Base-by-base conservation (phyloP, 305 asterid species). In the Salvia sclarea region DNA sequence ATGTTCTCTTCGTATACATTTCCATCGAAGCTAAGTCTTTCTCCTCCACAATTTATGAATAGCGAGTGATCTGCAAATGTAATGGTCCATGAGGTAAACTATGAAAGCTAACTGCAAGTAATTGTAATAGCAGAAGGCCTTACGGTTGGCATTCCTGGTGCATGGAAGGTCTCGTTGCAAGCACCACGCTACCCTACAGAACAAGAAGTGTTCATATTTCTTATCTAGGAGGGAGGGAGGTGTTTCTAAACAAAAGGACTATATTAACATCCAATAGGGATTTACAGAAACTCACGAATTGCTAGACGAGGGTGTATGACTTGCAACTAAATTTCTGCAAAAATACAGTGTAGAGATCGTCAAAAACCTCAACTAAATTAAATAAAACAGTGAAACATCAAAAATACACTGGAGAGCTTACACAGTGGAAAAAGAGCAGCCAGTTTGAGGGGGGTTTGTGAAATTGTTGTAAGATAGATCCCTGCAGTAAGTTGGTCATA, bases 401-500 rank as follows among this genome's bases (percentile, higher is more conserved):
- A n/a, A n/a, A n/a, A n/a, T n/a, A n/a, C n/a, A n/a, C n/a, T n/a
- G n/a, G n/a, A 65, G 30, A 25, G 44, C 95, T 82, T 87, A 93
- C 98, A 85, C 38, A 31, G 13, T 62, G 69, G 84, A 5, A 68
- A 76, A 38, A 35, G 72, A 78, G 77, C 98, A 88, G 75, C 76
- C 69, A 12, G 13, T 0, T 66, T 64, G 2, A 44, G 80, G 61
- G 68, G 83, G 22, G 35, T 22, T 60, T 8, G 88, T 87, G 73
- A 94, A 91, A 66, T 86, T 83, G 81, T 94, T 94, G 86, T 91
- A 82, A 2, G 98, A 91, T 66, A 94, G n/a, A 84, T 94, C 98
- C 10, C 97, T 94, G 95, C 87, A 93, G 74, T 38, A 37, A 75
- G 38, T 70, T 28, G 10, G 7, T 43, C 48, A 66, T 52, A 35